A percentile compares a stretch with the other conserved stretches of the same genome.
Conservation (phyloP, 2,329 filamentous ascomycete species). For the Zymoseptoria pseudotritici region DNA sequence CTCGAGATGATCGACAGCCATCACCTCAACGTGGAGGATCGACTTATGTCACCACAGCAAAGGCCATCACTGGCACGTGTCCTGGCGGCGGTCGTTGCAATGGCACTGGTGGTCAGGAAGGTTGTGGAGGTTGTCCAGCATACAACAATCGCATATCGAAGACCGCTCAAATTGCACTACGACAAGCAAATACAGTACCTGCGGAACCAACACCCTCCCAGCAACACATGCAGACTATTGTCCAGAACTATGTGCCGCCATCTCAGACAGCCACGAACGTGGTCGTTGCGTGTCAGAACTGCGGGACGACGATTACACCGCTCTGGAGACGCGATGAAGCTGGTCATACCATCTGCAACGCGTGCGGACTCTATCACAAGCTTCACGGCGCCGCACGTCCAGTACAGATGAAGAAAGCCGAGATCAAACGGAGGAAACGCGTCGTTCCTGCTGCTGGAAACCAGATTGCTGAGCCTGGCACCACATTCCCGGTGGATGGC, state of each 20-base stretch:
- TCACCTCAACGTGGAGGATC: slow-evolving; percentile 40
- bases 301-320: slow-evolving; percentile 90
- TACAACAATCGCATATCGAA: slow-evolving; percentile 97
- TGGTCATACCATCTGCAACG: slow-evolving; percentile 96
- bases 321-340: slow-evolving; percentile 91
- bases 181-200: slow-evolving; percentile 25
- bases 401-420: slow-evolving; percentile 96
- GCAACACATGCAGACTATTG: slow-evolving; percentile 16
- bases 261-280: slow-evolving; percentile 46
- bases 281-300: slow-evolving; percentile 93
- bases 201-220: slow-evolving; percentile 5
- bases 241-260: slow-evolving; percentile 13
- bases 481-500: slow-evolving; percentile 19
- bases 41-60: slow-evolving; percentile 71
- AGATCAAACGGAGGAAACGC: slow-evolving; percentile 91
- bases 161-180: slow-evolving; percentile 62
- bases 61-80: slow-evolving; percentile 75
- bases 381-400: slow-evolving; percentile 88
- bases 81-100: slow-evolving; percentile 93
- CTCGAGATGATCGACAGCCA: slow-evolving; percentile 33
- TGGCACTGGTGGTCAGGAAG: slow-evolving; percentile 88
- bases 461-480: slow-evolving; percentile 23
- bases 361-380: slow-evolving; percentile 94
- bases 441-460: slow-evolving; percentile 69
- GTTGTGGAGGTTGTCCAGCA: slow-evolving; percentile 90